Conservation (phyloP, 768 basidiomycete species). For the Suillus subaureus region DNA sequence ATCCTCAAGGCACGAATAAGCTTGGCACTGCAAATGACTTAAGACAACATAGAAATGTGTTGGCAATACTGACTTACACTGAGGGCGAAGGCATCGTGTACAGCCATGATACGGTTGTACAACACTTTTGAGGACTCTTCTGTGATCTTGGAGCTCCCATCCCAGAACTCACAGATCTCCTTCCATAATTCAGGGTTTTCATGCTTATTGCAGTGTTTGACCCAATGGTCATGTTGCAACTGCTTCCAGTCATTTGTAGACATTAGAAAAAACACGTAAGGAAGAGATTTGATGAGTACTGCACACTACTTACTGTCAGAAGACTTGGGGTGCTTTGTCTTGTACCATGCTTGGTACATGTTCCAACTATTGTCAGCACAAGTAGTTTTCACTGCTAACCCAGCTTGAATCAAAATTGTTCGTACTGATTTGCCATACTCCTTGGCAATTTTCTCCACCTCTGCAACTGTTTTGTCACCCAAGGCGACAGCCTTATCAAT, state of each 20-base stretch:
- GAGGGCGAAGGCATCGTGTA: not conserved
- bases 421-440: too few species aligned
- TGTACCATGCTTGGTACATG: too few species aligned
- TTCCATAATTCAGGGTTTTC: not conserved
- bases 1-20: too few species aligned
- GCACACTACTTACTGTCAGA: too few species aligned
- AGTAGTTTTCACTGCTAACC: too few species aligned
- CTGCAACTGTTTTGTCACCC: too few species aligned
- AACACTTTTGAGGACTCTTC: not conserved
- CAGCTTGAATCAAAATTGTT: too few species aligned
- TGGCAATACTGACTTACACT: not conserved
- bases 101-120: not conserved
- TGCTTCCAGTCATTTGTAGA: not conserved
- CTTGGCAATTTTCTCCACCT: too few species aligned
- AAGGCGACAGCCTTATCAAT: too few species aligned
- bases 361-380: too few species aligned
- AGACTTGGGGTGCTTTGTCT: slow-evolving; percentile 3
- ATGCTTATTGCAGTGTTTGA: not conserved
- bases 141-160: not conserved
- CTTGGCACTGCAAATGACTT: too few species aligned
- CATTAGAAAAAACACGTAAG: not conserved
- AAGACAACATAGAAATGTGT: too few species aligned
- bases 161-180: not conserved
- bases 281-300: not conserved
- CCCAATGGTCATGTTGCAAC: not conserved